phyloP scores from a whole-genome alignment of 495 filamentous ascomycete species.

The Bombardia bombarda region DNA sequence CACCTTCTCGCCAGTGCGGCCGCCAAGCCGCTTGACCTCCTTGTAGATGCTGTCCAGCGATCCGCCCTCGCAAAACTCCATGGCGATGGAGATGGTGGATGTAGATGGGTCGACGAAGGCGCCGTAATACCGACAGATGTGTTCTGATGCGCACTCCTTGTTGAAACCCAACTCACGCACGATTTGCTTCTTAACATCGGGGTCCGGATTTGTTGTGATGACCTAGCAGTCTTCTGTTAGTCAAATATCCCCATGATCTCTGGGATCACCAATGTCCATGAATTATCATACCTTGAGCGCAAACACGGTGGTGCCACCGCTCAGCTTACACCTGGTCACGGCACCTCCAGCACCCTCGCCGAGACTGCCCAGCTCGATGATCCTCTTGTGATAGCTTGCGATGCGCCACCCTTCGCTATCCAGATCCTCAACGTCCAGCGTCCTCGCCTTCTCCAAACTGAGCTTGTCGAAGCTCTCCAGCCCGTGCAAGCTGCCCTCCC shows the following conservation, averaged over 20 bases:
- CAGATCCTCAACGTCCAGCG: slow-evolving; percentile 83
- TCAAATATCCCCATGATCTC: neutral
- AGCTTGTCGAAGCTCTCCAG: slow-evolving; percentile 68
- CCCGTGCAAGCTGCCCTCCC: slow-evolving; percentile 60
- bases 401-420: slow-evolving; percentile 94
- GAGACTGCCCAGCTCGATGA: slow-evolving; percentile 79
- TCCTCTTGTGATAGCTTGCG: slow-evolving; percentile 78
- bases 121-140: slow-evolving; percentile 96
- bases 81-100: slow-evolving; percentile 93
- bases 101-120: slow-evolving; percentile 89
- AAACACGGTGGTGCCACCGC: slow-evolving; percentile 88
- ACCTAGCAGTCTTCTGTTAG: slow-evolving; percentile 53
- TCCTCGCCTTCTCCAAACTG: slow-evolving; percentile 68
- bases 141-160: slow-evolving; percentile 86
- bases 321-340: slow-evolving; percentile 82
- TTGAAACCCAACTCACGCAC: slow-evolving; percentile 93
- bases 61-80: slow-evolving; percentile 98
- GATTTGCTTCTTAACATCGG: slow-evolving; percentile 96
- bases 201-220: slow-evolving; percentile 95
- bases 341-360: slow-evolving; percentile 95
- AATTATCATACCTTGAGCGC: slow-evolving; percentile 72
- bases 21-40: slow-evolving; percentile 90
- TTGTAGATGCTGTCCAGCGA: slow-evolving; percentile 93
- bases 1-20: slow-evolving; percentile 93
- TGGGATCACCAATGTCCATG: neutral